Evolutionary conservation across 164 flowering plant species (phyloP), one percentile per base, ranked within the genome.

Genomic region (Macadamia integrifolia): DNA sequence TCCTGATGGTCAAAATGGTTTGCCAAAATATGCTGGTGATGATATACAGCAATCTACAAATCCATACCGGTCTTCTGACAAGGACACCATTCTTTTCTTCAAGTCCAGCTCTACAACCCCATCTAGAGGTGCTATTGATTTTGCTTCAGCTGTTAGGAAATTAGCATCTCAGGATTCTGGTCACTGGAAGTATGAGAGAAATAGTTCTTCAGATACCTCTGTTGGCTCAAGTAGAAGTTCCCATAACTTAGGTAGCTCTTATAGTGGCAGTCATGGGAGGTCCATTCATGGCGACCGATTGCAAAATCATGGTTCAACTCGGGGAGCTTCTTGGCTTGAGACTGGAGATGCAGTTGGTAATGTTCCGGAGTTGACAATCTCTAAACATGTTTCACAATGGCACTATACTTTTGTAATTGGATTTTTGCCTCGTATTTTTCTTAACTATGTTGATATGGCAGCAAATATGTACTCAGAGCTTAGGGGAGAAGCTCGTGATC

Each of bases 331-430:
- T 35, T 95, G 99, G 99, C 92, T 95, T 71, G 98, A 95, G 74
- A 95, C 95, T 63, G 99, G 99, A 68, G 99, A 95, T 68, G 87
- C 96, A 72, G 96, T 92, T 64, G 99, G 99, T 95, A 95, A 88
- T 78, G 46, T 77, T 80, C 58, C 60, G 71, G 31, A 61, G 67
- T 74, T 62, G 35, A 73, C 62, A 14, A 28, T 61, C 60, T 43
- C 62, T 72, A 58, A 32, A 55, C 71, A 63, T 65, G 23, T 76
- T 72, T 50, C 42, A 57, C 14, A 64, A 44, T 44, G 11, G 43
- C 43, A 61, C 72, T 69, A 58, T 62, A n/a, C n/a, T 58, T 62
- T 61, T 48, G 9, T 23, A 56, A 31, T 72, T 43, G 28, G 58
- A 69, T 43, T 61, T 46, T 60, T 72, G 6, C 17, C 64, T 46